Evolutionary conservation across 176 grass and related monocot genomes (phyloP).

Genomic region (Musa troglodytarum): DNA sequence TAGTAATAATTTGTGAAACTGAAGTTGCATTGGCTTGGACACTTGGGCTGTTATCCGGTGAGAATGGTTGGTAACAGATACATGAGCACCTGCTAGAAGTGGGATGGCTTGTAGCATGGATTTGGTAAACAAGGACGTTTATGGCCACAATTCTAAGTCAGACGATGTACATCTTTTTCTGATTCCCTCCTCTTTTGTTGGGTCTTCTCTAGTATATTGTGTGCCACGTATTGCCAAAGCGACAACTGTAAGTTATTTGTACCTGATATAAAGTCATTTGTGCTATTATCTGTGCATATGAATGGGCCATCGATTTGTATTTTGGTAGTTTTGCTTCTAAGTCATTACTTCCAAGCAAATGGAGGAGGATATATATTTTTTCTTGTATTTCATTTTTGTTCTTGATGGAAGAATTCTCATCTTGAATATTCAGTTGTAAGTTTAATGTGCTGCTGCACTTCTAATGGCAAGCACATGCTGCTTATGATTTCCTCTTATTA

Average conservation of each 20-base stretch:
- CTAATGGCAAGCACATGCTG: too few species aligned
- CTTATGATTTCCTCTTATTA: too few species aligned
- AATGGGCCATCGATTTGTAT: not conserved
- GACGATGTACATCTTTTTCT: not conserved
- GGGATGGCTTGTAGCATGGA: not conserved
- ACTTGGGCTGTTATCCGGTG: too few species aligned
- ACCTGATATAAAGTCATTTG: not conserved
- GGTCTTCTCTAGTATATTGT: not conserved
- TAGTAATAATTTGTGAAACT: not conserved
- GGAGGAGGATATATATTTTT: not conserved
- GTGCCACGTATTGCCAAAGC: too few species aligned
- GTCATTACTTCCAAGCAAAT: not conserved
- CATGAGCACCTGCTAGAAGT: too few species aligned
- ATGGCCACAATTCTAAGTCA: not conserved
- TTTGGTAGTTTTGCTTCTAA: not conserved
- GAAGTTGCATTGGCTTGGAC: not conserved
- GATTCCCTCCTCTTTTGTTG: not conserved
- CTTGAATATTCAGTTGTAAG: not conserved
- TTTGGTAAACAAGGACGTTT: not conserved
- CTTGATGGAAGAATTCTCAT: not conserved
- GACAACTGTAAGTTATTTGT: too few species aligned
- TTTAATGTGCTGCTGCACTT: too few species aligned
- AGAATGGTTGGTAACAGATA: too few species aligned
- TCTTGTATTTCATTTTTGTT: not conserved
- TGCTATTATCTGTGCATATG: not conserved